phyloP scores from a whole-genome alignment of 805 yeast species.

The Kockiozyma suomiensis region DNA sequence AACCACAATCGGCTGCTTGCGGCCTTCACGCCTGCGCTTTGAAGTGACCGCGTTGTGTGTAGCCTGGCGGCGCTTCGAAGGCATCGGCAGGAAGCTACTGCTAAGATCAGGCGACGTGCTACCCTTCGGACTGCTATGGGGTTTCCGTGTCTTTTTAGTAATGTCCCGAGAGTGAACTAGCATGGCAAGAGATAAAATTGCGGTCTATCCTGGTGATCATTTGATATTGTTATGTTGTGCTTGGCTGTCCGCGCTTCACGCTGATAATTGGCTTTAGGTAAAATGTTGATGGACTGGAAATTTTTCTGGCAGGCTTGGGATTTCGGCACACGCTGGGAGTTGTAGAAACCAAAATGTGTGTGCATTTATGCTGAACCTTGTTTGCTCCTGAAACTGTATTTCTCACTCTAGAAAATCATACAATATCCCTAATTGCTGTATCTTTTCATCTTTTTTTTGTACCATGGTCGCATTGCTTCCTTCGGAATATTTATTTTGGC shows the following conservation, averaged over 20 bases:
- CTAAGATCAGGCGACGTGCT: constrained; percentile 6
- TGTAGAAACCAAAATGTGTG: not conserved
- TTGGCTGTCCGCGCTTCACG: not conserved
- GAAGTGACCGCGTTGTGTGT: not conserved
- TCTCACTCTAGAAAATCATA: too few species aligned
- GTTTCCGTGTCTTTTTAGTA: constrained; percentile 9
- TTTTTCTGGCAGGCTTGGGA: constrained; percentile 26
- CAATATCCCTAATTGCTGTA: too few species aligned
- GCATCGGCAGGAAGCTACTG: constrained; percentile 1
- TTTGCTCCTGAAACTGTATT: constrained; percentile 4
- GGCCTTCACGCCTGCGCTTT: constrained; percentile 13
- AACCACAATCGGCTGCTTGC: constrained; percentile 12
- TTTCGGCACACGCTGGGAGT: constrained; percentile 13
- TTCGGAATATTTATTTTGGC: not conserved
- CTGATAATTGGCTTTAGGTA: not conserved
- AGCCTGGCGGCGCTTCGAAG: constrained; percentile 7
- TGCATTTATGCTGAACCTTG: constrained; percentile 1
- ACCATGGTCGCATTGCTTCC: too few species aligned
- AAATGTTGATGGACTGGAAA: not conserved
- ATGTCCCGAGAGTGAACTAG: constrained; percentile 1
- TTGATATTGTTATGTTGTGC: constrained; percentile 7
- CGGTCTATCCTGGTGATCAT: constrained; percentile 26
- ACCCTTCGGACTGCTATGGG: constrained; percentile 1
- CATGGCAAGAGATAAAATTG: not conserved
- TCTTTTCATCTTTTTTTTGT: too few species aligned